Evolutionary conservation across 1,139 yeast genomes (phyloP).

Genomic region (Kurtzmaniella natalensis): DNA sequence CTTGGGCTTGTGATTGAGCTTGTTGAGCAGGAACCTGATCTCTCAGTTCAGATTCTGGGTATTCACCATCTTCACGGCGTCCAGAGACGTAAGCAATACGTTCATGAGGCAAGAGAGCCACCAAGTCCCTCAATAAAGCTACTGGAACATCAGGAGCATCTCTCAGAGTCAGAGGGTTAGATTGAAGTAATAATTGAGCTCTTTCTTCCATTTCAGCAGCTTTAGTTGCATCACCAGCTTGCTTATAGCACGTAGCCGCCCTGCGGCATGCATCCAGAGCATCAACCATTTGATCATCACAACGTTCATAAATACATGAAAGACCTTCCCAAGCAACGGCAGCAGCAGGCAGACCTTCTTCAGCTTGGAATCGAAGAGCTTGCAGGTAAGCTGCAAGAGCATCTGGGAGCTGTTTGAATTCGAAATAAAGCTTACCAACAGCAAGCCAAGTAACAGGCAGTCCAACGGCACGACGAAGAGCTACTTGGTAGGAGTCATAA

Average conservation of each 20-base stretch:
- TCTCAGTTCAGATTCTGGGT: constrained; percentile 10
- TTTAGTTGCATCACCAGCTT: constrained; percentile 42
- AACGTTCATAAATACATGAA: constrained; percentile 59
- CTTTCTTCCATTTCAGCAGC: constrained; percentile 41
- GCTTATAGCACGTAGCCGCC: constrained; percentile 46
- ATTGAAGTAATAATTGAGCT: constrained; percentile 35
- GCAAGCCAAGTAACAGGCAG: constrained; percentile 64
- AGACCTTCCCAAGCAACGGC: constrained; percentile 67
- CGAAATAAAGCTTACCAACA: constrained; percentile 57
- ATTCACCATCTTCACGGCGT: constrained; percentile 9
- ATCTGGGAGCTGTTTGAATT: constrained; percentile 57
- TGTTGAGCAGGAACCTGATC: constrained; percentile 6
- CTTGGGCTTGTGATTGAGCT: constrained; percentile 11
- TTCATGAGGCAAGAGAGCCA: constrained; percentile 40
- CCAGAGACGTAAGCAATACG: constrained; percentile 36
- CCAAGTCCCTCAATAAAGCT: constrained; percentile 42
- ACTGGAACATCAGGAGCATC: constrained; percentile 50
- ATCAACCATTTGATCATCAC: constrained; percentile 56
- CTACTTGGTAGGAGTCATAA: constrained; percentile 55
- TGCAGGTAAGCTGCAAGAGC: constrained; percentile 66
- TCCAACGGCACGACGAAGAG: constrained; percentile 50
- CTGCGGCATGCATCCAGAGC: constrained; percentile 57
- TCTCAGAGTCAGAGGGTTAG: constrained; percentile 40
- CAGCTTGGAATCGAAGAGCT: constrained; percentile 51
- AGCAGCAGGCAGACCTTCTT: constrained; percentile 45